Evolutionary conservation across 352 stramenopile genomes (phyloP), one percentile per base, ranked within the genome.

Genomic region (Blastocystis sp.): DNA sequence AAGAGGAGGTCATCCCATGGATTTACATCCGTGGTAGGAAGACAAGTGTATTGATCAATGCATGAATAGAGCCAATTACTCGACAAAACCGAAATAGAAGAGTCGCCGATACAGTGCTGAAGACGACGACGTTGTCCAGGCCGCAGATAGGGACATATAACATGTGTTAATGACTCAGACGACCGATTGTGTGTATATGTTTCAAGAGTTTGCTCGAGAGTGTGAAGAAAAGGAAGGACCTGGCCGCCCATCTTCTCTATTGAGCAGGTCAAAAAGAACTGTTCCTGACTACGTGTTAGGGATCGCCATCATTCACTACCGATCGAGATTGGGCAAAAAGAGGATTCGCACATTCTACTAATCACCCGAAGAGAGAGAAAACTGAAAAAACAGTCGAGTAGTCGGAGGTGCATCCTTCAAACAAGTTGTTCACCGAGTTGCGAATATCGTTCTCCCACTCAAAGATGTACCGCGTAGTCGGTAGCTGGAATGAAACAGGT

Each of bases 391-490:
- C 53, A 23, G 20, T 64, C 1, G 54, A 69, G 15, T 53, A 68
- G 3, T 84, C 73, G 34, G 29, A n/a, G 18, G 50, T 29, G 41
- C 54, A 54, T 8, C 53, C 73, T 3, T 68, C 11, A 26, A 84
- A 84, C 18, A 84, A 37, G 26, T 50, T 84, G 50, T 84, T 43
- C 18, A 84, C 54, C 23, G 73, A 84, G 8, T 18, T n/a, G 15
- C 34, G 8, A 43, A 84, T 84, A 29, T 84, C 73, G 47, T 68
- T 59, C 55, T 84, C 53, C 73, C 73, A 84, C 55, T 84, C 73
- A 45, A 43, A 53, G 1, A 84, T 68, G 39, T 66, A 84, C 18
- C 50, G 23, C 6, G 66, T 53, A 3, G 43, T 77, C 29, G 26
- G 66, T 13, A 77, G 34, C 43, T 77, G 50, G 39, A 77, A 77